Percentiles rank a stretch among this genome's conserved stretches.
phyloP scores from a whole-genome alignment of 1,139 yeast species.

The Debaryomyces nepalensis region DNA sequence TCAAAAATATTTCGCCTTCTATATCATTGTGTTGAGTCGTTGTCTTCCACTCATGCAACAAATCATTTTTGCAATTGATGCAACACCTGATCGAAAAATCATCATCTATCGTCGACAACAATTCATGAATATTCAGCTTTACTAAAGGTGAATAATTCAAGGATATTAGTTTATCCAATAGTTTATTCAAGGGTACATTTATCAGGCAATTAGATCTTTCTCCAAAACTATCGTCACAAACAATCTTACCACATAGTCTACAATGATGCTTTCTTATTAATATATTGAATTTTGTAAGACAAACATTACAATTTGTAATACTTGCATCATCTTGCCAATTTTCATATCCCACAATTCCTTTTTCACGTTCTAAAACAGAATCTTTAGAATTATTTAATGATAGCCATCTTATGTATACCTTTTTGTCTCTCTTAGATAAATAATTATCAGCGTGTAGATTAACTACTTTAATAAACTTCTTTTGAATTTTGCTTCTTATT shows the following conservation, averaged over 20 bases:
- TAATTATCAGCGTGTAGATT: slow-evolving; percentile 28
- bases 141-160: slow-evolving; percentile 43
- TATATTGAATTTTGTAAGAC: slow-evolving; percentile 60
- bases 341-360: slow-evolving; percentile 48
- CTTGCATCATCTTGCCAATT: slow-evolving; percentile 69
- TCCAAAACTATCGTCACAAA: slow-evolving; percentile 67
- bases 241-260: slow-evolving; percentile 78
- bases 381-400: slow-evolving; percentile 14
- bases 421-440: slow-evolving; percentile 18
- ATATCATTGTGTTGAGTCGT: slow-evolving; percentile 31
- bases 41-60: slow-evolving; percentile 63
- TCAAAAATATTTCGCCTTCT: slow-evolving; percentile 28
- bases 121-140: slow-evolving; percentile 22
- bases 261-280: slow-evolving; percentile 84
- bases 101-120: slow-evolving; percentile 19
- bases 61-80: slow-evolving; percentile 62
- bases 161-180: slow-evolving; percentile 47
- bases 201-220: slow-evolving; percentile 62
- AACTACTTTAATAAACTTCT: slow-evolving; percentile 57
- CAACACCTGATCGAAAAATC: slow-evolving; percentile 56
- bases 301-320: slow-evolving; percentile 63
- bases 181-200: slow-evolving; percentile 60
- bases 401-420: slow-evolving; percentile 7
- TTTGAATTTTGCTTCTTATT: slow-evolving; percentile 61
- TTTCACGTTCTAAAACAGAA: slow-evolving; percentile 40